Evolutionary conservation across 1,284 basidiomycete species (phyloP), one percentile per base, ranked within the genome.

Genomic region (Phylloboletellus chloephorus): DNA sequence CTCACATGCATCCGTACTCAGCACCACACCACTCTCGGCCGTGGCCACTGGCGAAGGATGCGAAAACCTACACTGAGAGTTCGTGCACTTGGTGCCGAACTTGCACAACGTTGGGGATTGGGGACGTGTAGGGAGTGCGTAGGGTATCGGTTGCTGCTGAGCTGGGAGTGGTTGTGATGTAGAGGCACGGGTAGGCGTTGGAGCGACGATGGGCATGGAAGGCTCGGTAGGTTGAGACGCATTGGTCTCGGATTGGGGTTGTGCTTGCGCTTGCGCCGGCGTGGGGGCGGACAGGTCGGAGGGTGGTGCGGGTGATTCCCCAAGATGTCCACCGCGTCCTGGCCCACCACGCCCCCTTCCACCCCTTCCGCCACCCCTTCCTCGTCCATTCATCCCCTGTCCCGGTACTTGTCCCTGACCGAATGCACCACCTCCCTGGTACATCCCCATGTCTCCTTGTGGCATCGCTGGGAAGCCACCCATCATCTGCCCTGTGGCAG

Each of bases 41-140:
- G 92, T 93, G 2, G 93, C 91, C 0, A 90, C 88, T 11, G 93
- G 92, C 5, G 87, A 90, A 3, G 93, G 90, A 63, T 97, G 93
- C 8, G 88, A 88, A 65, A 80, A 96, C 13, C 82, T 74, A 63
- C 93, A 97, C 37, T 82, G 71, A 0, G 86, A 72, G 62, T 95
- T 94, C 37, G 82, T 86, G 65, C 93, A 97, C 52, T 92, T 93
- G 16, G 84, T 72, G 5, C 76, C 80, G 52, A 86, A 96, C 67
- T 94, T 94, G 78, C 93, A 97, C 15, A 97, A 68, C 0, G 85
- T 87, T 0, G 87, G 87, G 2, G 87, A 88, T 52, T 83, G 81
- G 2, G 86, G 87, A 21, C 87, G 74, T 47, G 82, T 79, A n/a
- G 85, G 84, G 10, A 78, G 57, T 3, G 68, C 71, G 51, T 78